Percentiles rank a stretch among this genome's conserved stretches.
Conservation (phyloP, 2,329 filamentous ascomycete species). For the Aspergillus sp. region DNA sequence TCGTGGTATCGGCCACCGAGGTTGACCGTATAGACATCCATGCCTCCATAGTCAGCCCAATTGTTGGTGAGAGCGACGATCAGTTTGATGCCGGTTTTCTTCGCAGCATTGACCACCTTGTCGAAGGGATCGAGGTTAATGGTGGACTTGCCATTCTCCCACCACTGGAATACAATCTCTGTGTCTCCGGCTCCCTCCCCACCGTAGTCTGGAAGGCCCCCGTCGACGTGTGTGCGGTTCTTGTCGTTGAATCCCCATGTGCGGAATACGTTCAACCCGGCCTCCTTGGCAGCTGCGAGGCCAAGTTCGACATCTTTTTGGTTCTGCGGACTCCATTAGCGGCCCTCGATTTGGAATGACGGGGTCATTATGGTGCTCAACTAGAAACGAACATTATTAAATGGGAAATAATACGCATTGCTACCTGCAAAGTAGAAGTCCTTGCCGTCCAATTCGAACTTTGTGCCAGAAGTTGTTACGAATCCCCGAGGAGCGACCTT, state of each 20-base stretch:
- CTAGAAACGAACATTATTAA: constrained; percentile 7
- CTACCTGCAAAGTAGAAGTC: constrained; percentile 16
- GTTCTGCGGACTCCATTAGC: constrained; percentile 1
- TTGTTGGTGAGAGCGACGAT: constrained; percentile 15
- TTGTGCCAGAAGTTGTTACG: constrained; percentile 11
- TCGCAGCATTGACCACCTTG: constrained; percentile 14
- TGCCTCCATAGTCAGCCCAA: constrained; percentile 17
- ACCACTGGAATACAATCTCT: constrained; percentile 14
- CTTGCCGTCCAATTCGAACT: constrained; percentile 15
- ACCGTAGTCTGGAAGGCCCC: constrained; percentile 12
- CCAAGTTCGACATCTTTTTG: constrained; percentile 16
- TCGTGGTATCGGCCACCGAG: constrained; percentile 15
- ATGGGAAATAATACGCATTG: constrained; percentile 17
- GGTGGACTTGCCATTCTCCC: constrained; percentile 12
- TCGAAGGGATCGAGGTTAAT: constrained; percentile 15
- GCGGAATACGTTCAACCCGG: constrained; percentile 14
- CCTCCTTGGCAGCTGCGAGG: constrained; percentile 9
- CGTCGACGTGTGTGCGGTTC: constrained; percentile 5
- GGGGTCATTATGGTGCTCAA: neutral
- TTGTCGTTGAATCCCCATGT: constrained; percentile 20
- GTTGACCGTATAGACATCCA: constrained; percentile 15
- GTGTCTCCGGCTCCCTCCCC: constrained; percentile 12
- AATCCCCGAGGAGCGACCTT: constrained; percentile 4
- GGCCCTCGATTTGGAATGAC: neutral
- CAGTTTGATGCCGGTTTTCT: constrained; percentile 13